Conservation (phyloP, 371 early-diverging fungal species). For the Mortierella sp. region DNA sequence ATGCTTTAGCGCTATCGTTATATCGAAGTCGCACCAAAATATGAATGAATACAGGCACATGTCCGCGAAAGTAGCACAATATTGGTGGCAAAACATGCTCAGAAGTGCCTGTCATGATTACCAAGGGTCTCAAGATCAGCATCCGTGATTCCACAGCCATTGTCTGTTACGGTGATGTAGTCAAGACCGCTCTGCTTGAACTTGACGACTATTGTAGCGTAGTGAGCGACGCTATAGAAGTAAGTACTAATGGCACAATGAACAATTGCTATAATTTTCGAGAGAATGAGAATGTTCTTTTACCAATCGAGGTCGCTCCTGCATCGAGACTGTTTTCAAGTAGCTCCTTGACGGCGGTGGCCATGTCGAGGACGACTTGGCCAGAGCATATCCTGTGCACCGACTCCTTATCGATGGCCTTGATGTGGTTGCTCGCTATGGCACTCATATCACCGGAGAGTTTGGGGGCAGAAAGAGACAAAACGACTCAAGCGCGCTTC, state of each 20-base stretch:
- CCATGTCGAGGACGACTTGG: conserved; percentile 92
- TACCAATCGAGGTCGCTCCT: conserved; percentile 84
- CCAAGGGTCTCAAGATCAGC: conserved; percentile 76
- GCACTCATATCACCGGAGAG: neutral
- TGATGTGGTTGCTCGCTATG: conserved; percentile 22
- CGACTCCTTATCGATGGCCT: conserved; percentile 54
- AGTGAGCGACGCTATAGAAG: no score
- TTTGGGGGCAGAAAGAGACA: no score
- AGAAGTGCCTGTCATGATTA: conserved; percentile 16
- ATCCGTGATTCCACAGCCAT: conserved; percentile 84
- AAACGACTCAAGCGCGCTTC: no score
- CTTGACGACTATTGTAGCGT: conserved; percentile 70
- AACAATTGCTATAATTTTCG: neutral
- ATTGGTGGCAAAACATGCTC: conserved; percentile 26
- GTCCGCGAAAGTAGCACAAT: conserved; percentile 24
- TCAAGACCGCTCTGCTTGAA: conserved; percentile 85
- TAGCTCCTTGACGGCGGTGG: conserved; percentile 93
- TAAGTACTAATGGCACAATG: neutral
- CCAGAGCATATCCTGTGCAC: conserved; percentile 89
- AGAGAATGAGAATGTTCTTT: neutral
- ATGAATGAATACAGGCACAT: neutral
- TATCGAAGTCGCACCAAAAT: neutral
- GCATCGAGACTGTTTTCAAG: conserved; percentile 99
- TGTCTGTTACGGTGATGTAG: conserved; percentile 84
- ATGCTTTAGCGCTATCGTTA: conserved; percentile 68